These are phyloP conservation scores for Lathyrus sativus DNA, from an alignment of 306 rosid genomes.

Conservation along the genomic window DNA sequence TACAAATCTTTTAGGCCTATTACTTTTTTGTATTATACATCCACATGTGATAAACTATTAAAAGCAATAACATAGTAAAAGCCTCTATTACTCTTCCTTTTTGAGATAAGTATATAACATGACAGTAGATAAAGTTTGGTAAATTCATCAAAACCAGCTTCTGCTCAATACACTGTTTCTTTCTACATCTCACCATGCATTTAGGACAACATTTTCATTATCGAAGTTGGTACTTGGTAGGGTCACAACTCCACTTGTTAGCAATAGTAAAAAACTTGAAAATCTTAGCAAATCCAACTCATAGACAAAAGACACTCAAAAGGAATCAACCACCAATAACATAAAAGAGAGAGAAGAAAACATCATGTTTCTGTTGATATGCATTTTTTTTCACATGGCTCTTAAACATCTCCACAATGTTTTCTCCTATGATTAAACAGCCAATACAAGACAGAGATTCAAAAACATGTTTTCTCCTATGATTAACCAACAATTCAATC, in stretches of 20 bases:
- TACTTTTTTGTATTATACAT: not conserved
- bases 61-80: slow-evolving; percentile 23
- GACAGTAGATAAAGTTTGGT: slow-evolving; percentile 8
- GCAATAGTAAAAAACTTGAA: slow-evolving; percentile 27
- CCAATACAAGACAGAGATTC: slow-evolving; percentile 14
- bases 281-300: slow-evolving; percentile 5
- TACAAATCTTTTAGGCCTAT: not conserved
- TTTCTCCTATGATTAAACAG: slow-evolving; percentile 20
- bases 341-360: slow-evolving; percentile 13
- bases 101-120: not conserved
- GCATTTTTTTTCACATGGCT: slow-evolving; percentile 52
- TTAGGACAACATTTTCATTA: slow-evolving; percentile 32
- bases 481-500: not conserved
- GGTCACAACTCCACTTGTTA: slow-evolving; percentile 29
- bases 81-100: slow-evolving; percentile 6
- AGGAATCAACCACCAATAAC: slow-evolving; percentile 21
- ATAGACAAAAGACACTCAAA: slow-evolving; percentile 18
- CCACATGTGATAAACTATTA: slow-evolving; percentile 12
- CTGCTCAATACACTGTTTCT: slow-evolving; percentile 7
- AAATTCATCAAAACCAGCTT: not conserved
- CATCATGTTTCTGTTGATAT: slow-evolving; percentile 18
- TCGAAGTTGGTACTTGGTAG: slow-evolving; percentile 29
- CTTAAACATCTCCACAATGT: not conserved
- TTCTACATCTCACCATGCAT: slow-evolving; percentile 35
- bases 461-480: not conserved